Evolutionary conservation across 257 asterid genomes (phyloP), one percentile per base, ranked within the genome.

Genomic region (Scutellaria barbata): DNA sequence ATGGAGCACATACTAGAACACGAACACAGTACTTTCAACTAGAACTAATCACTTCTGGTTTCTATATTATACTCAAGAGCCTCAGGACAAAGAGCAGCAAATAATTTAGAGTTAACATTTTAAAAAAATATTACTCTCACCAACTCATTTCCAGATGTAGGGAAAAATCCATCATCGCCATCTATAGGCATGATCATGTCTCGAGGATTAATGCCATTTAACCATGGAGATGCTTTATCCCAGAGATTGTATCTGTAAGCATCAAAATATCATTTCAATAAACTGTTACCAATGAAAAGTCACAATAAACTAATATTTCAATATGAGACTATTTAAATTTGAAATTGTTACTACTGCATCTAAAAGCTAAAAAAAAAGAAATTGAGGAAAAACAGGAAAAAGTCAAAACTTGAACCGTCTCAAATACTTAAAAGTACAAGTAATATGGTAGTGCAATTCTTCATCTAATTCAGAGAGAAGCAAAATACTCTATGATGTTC

Each of bases 101-200:
- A 66, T 52, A 45, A 46, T 51, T 50, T 63, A 63, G 63, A 70
- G 40, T 37, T 37, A 54, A 51, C 53, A 40, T 35, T 52, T 14
- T 25, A 2, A 17, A 63, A 66, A 72, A 17, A 25, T 71, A 73
- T 17, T 25, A 33, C 63, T 66, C 87, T 69, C 77, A 91, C 98
- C 95, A 91, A 65, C 11, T 91, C 99, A 78, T 84, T 94, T 73
- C 96, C 98, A 57, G 96, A 81, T 80, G 96, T 91, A 55, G 99
- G 99, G 78, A 85, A 94, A 81, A 86, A 91, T 48, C 98, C 99
- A 85, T 94, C 95, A 68, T 95, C 96, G 13, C 99, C 99, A 85
- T 95, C 83, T 75, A 66, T 63, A 67, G 99, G 99, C 96, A 89
- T 89, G 80, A 87, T 78, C 61, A n/a, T n/a, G n/a, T n/a, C n/a